These are phyloP conservation scores for Crithidia mellificae DNA, from an alignment of 208 protist species.

Conservation along the genomic window DNA sequence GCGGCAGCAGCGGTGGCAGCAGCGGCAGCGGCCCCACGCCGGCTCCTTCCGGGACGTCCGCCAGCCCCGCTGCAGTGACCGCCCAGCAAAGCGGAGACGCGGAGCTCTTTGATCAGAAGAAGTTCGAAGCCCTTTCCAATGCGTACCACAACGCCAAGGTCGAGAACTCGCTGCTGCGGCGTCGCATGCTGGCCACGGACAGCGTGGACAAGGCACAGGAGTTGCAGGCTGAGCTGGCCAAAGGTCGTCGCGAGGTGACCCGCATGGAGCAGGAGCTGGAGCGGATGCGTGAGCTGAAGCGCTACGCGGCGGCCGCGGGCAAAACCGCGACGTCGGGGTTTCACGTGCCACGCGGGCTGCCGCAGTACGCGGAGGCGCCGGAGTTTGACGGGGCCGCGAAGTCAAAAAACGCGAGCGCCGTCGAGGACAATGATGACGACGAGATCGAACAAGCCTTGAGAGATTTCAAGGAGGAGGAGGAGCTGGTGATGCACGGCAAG, in stretches of 20 bases:
- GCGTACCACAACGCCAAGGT: slow-evolving; percentile 88
- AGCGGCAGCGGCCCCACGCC: background rate
- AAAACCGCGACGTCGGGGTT: slow-evolving; percentile 18
- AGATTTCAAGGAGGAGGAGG: slow-evolving; percentile 39
- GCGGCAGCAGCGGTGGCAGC: background rate
- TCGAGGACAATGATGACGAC: slow-evolving; percentile 47
- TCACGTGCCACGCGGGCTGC: slow-evolving; percentile 26
- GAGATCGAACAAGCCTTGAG: slow-evolving; percentile 44
- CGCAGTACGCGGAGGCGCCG: slow-evolving; percentile 49
- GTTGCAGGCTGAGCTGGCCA: slow-evolving; percentile 62
- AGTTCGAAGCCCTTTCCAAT: slow-evolving; percentile 65
- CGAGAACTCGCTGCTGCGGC: slow-evolving; percentile 79
- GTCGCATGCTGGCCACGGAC: slow-evolving; percentile 69
- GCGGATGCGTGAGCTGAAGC: slow-evolving; percentile 53
- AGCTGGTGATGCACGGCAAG: slow-evolving; percentile 23
- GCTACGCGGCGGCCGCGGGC: slow-evolving; percentile 6
- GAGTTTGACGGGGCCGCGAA: slow-evolving; percentile 31
- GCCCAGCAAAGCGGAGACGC: slow-evolving; percentile 22
- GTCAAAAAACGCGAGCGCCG: slow-evolving; percentile 54
- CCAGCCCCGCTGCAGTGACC: slow-evolving; percentile 1
- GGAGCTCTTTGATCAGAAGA: slow-evolving; percentile 40
- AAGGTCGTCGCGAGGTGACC: slow-evolving; percentile 51
- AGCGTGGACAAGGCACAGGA: slow-evolving; percentile 64
- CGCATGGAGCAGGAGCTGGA: slow-evolving; percentile 62
- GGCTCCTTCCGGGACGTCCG: background rate